Conservation (phyloP, 2,329 filamentous ascomycete genomes). For the Colletotrichum orchidophilum region DNA sequence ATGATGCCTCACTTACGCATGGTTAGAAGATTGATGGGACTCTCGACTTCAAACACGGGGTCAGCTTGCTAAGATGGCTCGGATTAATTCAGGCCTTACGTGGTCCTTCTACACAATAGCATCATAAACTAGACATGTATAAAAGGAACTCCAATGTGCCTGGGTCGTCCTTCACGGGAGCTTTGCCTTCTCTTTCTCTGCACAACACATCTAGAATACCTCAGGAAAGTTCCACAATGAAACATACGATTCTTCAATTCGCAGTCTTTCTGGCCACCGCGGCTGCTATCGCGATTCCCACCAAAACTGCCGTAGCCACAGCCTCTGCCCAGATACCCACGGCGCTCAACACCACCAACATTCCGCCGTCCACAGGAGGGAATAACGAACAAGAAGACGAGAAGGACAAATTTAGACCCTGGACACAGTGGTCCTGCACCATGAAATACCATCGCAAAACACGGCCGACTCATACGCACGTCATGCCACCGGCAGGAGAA, state of each 20-base stretch:
- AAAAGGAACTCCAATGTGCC: not conserved
- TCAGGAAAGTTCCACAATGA: not conserved
- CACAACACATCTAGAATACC: not conserved
- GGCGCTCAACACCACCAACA: not conserved
- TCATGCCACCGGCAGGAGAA: not conserved
- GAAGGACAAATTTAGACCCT: not conserved
- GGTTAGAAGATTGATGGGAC: not conserved
- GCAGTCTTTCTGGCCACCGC: not conserved
- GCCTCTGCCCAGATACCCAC: not conserved
- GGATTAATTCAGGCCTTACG: not conserved
- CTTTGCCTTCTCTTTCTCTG: not conserved
- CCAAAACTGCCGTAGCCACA: not conserved
- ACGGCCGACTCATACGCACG: not conserved
- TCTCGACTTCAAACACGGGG: not conserved
- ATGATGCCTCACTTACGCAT: not conserved
- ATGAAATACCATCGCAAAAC: not conserved
- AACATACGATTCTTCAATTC: not conserved
- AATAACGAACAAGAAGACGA: not conserved
- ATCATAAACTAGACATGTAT: not conserved
- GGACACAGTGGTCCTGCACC: not conserved
- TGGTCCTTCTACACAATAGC: not conserved
- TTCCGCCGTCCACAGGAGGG: not conserved
- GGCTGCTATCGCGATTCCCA: not conserved
- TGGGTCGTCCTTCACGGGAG: not conserved
- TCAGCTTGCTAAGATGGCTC: not conserved